Evolutionary conservation across 257 asterid genomes (phyloP).

Genomic region (Henckelia pumila): DNA sequence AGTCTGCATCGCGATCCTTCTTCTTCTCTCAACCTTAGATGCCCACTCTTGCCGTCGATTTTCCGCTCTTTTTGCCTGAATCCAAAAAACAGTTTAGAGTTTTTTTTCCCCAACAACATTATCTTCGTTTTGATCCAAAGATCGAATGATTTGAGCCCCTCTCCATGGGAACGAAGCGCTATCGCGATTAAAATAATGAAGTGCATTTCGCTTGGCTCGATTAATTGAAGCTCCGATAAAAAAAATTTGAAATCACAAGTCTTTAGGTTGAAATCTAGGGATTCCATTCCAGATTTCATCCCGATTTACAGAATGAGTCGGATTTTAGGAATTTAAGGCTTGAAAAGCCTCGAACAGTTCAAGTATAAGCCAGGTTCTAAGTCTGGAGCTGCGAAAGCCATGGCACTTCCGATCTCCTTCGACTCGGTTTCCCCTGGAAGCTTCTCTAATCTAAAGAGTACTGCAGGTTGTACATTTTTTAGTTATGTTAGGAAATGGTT

Average conservation of each 20-base stretch:
- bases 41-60: too few relatives aligned
- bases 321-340: constrained; percentile 58
- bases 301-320: constrained; percentile 52
- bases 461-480: constrained; percentile 60
- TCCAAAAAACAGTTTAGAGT: too few relatives aligned
- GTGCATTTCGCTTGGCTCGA: neutral
- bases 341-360: constrained; percentile 60
- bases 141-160: too few relatives aligned
- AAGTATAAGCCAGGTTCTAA: constrained; percentile 44
- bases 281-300: constrained; percentile 26
- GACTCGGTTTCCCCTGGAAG: constrained; percentile 66
- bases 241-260: constrained; percentile 16
- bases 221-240: neutral
- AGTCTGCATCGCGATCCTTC: too few relatives aligned
- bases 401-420: constrained; percentile 39
- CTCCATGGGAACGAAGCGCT: too few relatives aligned
- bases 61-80: too few relatives aligned
- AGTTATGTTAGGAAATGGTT: too few relatives aligned
- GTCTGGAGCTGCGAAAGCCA: constrained; percentile 47
- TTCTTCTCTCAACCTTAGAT: too few relatives aligned
- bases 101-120: too few relatives aligned
- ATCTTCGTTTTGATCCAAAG: too few relatives aligned
- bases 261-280: constrained; percentile 15
- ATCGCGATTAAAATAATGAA: neutral
- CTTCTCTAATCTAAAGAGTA: constrained; percentile 74